Evolutionary conservation across 441 rosid species (phyloP), one percentile per base, ranked within the genome.

Genomic region (Macaranga tanarius): DNA sequence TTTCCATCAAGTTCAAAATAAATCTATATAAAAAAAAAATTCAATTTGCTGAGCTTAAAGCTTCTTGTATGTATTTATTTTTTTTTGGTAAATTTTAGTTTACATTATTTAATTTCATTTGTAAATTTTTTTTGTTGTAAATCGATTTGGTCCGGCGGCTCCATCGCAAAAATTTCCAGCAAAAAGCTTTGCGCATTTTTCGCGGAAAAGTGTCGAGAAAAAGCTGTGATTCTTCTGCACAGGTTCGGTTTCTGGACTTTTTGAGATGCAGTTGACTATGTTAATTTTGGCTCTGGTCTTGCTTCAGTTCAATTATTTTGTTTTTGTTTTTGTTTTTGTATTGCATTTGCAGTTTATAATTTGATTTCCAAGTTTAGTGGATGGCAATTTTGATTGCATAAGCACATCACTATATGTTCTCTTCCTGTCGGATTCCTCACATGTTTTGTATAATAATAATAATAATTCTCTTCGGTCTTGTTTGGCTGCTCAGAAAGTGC

Each of bases 401-500:
- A 47, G n/a, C 31, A 62, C 26, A n/a, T 19, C 2, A 38, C 10
- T 40, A 9, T 38, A 5, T n/a, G 0, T 20, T 40, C 15, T 16
- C 61, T 23, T 57, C 38, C 7, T n/a, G 15, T 40, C 26, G 12
- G 20, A 58, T 71, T 58, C 2, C 0, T 7, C 38, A 34, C 7
- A 34, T 34, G 38, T 3, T 34, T 34, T 65, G 63, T 67, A 12
- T 44, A 55, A 34, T 63, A n/a, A 34, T 64, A 63, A 12, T 44
- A 55, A 34, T 63, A n/a, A 34, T 64, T 57, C 56, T 44, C 55
- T 20, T 48, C 25, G 2, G 20, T 58, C 8, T 55, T 64, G 62
- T 60, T 72, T 62, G 61, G 62, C 19, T 67, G 66, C 44, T 26
- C 52, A 31, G 67, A 70, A 80, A 65, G 62, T 57, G 22, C 52